Evolutionary conservation across 1,284 basidiomycete genomes (phyloP).

Genomic region (Exobasidium rhododendri): DNA sequence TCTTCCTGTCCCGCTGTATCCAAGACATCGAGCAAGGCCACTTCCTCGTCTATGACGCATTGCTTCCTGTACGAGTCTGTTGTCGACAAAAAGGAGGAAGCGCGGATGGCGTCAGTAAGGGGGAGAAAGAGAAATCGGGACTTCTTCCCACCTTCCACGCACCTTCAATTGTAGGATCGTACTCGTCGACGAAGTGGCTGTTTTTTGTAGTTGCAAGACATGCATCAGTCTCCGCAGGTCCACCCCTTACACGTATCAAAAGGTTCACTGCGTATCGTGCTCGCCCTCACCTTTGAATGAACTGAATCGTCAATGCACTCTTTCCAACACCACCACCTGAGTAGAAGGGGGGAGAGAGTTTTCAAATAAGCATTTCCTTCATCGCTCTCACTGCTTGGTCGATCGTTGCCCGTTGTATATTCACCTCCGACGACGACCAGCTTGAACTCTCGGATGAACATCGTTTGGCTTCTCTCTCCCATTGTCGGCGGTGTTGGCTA

Average conservation of each 20-base stretch:
- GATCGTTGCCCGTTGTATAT: too few species aligned
- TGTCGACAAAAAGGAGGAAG: not conserved
- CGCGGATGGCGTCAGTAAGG: not conserved
- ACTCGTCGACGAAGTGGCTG: conserved; percentile 93
- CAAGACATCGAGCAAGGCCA: conserved; percentile 91
- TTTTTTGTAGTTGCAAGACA: too few species aligned
- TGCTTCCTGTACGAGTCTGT: conserved; percentile 56
- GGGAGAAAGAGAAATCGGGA: conserved; percentile 3
- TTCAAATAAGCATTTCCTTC: too few species aligned
- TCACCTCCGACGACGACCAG: conserved; percentile 93
- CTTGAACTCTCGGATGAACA: conserved; percentile 87
- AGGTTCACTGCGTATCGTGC: too few species aligned
- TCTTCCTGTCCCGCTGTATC: conserved; percentile 99
- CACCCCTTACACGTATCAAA: too few species aligned
- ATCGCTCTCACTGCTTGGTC: too few species aligned
- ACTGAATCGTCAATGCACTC: conserved; percentile 94
- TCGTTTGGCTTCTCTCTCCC: too few species aligned
- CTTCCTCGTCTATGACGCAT: conserved; percentile 83
- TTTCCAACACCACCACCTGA: conserved; percentile 75
- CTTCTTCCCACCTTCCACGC: conserved; percentile 23
- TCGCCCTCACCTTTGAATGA: conserved; percentile 66
- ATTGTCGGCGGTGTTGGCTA: too few species aligned
- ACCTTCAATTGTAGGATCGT: conserved; percentile 96
- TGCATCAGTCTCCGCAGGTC: too few species aligned
- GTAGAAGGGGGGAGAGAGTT: not conserved